Evolutionary conservation across 805 yeast species (phyloP).

Genomic region (Lachancea sp.): DNA sequence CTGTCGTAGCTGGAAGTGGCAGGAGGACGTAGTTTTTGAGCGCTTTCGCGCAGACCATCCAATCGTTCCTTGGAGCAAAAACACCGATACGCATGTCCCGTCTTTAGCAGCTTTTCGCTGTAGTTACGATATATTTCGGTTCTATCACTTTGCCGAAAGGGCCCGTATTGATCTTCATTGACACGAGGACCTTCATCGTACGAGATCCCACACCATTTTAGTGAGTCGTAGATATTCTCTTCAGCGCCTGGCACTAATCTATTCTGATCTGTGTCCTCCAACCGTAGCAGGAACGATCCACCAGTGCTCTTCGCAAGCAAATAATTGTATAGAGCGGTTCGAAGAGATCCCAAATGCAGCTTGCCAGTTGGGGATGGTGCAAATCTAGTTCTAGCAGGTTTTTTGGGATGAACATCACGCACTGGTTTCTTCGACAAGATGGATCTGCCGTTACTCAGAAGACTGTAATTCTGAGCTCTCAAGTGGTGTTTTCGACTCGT

Average conservation of each 20-base stretch:
- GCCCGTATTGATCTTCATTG: conserved; percentile 41
- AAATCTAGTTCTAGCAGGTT: conserved; percentile 79
- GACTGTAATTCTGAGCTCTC: background rate
- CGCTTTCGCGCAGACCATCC: conserved; percentile 59
- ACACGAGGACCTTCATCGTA: conserved; percentile 79
- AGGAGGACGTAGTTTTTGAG: conserved; percentile 72
- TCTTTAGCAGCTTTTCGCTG: conserved; percentile 47
- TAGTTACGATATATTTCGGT: conserved; percentile 56
- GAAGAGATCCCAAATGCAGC: conserved; percentile 84
- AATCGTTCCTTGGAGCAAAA: conserved; percentile 79
- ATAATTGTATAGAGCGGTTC: conserved; percentile 91
- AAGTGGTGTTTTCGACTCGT: background rate
- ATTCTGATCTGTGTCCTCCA: conserved; percentile 90
- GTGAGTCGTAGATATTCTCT: conserved; percentile 62
- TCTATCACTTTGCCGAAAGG: conserved; percentile 83
- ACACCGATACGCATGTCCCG: conserved; percentile 79
- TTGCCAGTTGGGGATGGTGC: conserved; percentile 98
- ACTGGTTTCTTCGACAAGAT: conserved; percentile 14
- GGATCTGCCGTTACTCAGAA: conserved; percentile 5
- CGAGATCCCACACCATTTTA: conserved; percentile 67
- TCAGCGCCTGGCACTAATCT: conserved; percentile 81
- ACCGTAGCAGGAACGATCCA: conserved; percentile 73
- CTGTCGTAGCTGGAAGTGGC: conserved; percentile 90
- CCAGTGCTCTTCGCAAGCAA: conserved; percentile 70
- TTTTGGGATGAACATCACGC: conserved; percentile 34